Percentiles rank a stretch among this genome's conserved stretches.
Evolutionary conservation across 2,329 filamentous ascomycete genomes (phyloP).

Genomic region (Fusarium heterosporum): DNA sequence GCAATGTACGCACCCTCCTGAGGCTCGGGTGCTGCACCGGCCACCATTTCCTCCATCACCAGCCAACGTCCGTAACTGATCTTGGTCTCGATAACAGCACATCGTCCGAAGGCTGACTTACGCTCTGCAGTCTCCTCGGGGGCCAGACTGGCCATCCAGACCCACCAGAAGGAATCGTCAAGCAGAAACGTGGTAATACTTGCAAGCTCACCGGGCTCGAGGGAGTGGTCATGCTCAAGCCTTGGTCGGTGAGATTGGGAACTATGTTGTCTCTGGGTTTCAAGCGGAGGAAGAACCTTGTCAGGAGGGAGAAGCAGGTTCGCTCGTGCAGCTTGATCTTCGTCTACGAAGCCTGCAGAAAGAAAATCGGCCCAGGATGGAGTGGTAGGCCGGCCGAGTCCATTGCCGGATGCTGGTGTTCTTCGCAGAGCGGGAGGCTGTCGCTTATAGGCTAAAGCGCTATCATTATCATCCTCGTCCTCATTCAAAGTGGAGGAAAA

Average conservation of each 20-base stretch:
- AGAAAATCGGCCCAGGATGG: slow-evolving; percentile 99
- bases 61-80: slow-evolving; percentile 89
- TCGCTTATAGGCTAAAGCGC: slow-evolving; percentile 55
- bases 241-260: slow-evolving; percentile 85
- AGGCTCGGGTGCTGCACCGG: slow-evolving; percentile 87
- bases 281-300: slow-evolving; percentile 88
- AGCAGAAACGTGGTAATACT: slow-evolving; percentile 88
- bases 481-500: slow-evolving; percentile 83
- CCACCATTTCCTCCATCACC: slow-evolving; percentile 95
- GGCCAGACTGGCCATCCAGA: slow-evolving; percentile 97
- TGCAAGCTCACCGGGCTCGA: slow-evolving; percentile 93
- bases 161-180: slow-evolving; percentile 99
- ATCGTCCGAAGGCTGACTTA: slow-evolving; percentile 94
- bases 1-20: slow-evolving; percentile 89
- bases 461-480: slow-evolving; percentile 73
- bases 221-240: slow-evolving; percentile 72
- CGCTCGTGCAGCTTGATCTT: slow-evolving; percentile 67
- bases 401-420: slow-evolving; percentile 75
- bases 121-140: slow-evolving; percentile 86
- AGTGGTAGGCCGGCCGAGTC: slow-evolving; percentile 85
- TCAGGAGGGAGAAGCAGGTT: slow-evolving; percentile 89
- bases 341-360: slow-evolving; percentile 90
- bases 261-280: slow-evolving; percentile 79
- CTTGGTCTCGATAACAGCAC: slow-evolving; percentile 88
- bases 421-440: slow-evolving; percentile 66